Evolutionary conservation across 495 filamentous ascomycete species (phyloP).

Genomic region (Aspergillus sclerotiicarbonarius): DNA sequence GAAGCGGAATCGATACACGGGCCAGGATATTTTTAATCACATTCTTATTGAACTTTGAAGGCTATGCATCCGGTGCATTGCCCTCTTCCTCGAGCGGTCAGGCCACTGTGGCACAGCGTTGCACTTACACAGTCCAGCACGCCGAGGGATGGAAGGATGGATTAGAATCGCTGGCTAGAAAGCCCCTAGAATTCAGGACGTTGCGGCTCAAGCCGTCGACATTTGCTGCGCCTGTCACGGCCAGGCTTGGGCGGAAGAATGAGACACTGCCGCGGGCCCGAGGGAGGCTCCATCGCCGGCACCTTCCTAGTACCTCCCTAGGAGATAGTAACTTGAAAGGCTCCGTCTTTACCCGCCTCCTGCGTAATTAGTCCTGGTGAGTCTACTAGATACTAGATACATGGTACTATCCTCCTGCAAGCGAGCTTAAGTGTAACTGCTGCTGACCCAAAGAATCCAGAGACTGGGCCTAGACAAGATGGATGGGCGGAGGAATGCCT

Average conservation of each 20-base stretch:
- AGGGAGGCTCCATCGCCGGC: not conserved
- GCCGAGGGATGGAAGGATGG: not conserved
- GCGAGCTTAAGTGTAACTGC: slow-evolving; percentile 10
- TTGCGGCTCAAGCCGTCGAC: not conserved
- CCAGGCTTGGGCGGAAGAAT: not conserved
- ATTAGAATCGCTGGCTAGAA: not conserved
- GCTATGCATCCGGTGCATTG: no score
- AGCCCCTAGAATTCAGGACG: not conserved
- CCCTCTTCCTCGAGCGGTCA: not conserved
- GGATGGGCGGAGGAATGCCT: not conserved
- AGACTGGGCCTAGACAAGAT: not conserved
- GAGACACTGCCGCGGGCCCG: not conserved
- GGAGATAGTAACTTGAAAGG: no score
- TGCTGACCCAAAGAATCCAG: not conserved
- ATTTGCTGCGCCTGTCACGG: not conserved
- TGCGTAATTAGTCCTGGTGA: no score
- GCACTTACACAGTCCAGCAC: slow-evolving; percentile 1
- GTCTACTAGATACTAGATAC: no score
- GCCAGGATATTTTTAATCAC: no score
- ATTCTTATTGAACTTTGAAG: no score
- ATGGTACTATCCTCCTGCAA: slow-evolving; percentile 9
- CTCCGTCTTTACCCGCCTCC: no score
- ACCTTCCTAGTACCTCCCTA: no score
- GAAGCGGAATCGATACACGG: no score
- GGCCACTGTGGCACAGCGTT: not conserved